A percentile compares a stretch with the other conserved stretches of the same genome.
Evolutionary conservation across 1,284 basidiomycete genomes (phyloP).

Genomic region (Ceratobasidium sp.): DNA sequence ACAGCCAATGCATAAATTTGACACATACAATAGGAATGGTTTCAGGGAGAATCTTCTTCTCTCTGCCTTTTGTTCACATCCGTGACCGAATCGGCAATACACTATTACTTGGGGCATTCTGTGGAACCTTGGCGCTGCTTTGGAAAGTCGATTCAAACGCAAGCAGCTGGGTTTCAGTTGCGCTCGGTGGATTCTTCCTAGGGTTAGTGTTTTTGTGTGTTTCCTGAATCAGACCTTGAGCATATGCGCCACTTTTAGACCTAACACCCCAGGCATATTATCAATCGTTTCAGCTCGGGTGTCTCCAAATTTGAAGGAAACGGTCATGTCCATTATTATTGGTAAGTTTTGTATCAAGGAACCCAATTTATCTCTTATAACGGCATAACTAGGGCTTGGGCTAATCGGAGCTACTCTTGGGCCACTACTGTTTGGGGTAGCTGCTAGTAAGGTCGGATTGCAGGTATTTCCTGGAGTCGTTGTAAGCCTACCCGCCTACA

Average conservation of each 20-base stretch:
- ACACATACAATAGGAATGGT: constrained; percentile 20
- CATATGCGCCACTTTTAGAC: not conserved
- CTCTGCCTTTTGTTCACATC: constrained; percentile 32
- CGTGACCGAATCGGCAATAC: constrained; percentile 30
- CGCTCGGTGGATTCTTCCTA: constrained; percentile 23
- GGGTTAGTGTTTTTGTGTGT: not conserved
- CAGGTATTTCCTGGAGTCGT: constrained; percentile 20
- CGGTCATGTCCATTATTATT: constrained; percentile 19
- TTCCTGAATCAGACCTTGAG: not conserved
- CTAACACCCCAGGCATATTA: constrained; percentile 37
- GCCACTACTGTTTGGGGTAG: constrained; percentile 31
- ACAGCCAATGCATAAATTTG: not conserved
- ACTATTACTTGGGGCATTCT: not conserved
- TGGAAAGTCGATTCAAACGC: constrained; percentile 17
- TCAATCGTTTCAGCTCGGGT: constrained; percentile 25
- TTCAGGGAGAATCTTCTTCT: constrained; percentile 25
- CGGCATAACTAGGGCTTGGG: constrained; percentile 11
- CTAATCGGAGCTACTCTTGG: constrained; percentile 20
- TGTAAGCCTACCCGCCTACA: not conserved
- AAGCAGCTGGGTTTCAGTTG: constrained; percentile 16
- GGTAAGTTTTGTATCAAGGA: not conserved
- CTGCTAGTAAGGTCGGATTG: constrained; percentile 1
- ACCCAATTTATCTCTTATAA: not conserved
- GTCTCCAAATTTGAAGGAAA: constrained; percentile 21
- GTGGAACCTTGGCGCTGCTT: constrained; percentile 7